Evolutionary conservation across 1,284 basidiomycete species (phyloP).

Genomic region (Somion occarium): DNA sequence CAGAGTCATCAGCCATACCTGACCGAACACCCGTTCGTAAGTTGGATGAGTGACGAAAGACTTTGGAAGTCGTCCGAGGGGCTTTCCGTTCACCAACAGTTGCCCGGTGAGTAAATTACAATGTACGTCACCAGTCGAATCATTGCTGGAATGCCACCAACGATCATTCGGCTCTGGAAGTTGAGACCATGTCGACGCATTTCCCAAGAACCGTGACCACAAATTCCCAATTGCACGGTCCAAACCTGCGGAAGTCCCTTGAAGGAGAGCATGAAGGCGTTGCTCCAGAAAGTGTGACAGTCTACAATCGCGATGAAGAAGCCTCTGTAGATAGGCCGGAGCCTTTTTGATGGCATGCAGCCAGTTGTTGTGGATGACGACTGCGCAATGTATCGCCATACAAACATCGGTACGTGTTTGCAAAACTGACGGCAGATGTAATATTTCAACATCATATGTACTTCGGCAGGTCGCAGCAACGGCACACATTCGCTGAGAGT

Average conservation of each 20-base stretch:
- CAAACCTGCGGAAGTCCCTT: no score
- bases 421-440: not conserved
- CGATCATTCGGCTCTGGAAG: no score
- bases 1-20: not conserved
- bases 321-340: not conserved
- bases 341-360: not conserved
- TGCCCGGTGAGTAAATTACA: conserved; percentile 37
- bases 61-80: conserved; percentile 33
- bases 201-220: no score
- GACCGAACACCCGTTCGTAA: not conserved
- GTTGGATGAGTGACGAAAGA: not conserved
- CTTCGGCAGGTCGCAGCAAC: not conserved
- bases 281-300: not conserved
- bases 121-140: conserved; percentile 26
- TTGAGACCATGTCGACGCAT: no score
- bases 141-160: no score
- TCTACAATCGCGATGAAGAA: not conserved
- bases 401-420: not conserved
- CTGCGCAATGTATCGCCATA: not conserved
- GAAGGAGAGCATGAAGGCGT: no score
- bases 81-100: conserved; percentile 38
- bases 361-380: not conserved
- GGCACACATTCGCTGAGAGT: not conserved
- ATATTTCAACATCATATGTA: not conserved
- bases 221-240: no score